Percentiles rank a stretch among this genome's conserved stretches.
Evolutionary conservation across 2,329 filamentous ascomycete genomes (phyloP).

Genomic region (Cercospora janseana): DNA sequence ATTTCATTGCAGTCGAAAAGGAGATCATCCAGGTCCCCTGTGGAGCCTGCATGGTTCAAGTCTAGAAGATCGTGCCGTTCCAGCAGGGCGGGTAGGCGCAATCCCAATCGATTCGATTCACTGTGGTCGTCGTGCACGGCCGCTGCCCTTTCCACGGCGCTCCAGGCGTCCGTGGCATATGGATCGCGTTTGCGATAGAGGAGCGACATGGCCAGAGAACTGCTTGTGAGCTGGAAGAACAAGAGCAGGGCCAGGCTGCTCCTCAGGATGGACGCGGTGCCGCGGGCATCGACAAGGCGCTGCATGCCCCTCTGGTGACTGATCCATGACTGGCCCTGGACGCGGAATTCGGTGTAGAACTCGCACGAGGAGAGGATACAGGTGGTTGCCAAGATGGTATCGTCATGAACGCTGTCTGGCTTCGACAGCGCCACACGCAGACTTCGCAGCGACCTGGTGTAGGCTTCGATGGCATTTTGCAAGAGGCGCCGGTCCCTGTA

Average conservation of each 20-base stretch:
- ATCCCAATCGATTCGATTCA: conserved; percentile 21
- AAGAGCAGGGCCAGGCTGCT: conserved; percentile 29
- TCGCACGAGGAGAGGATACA: conserved; percentile 30
- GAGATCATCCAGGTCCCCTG: conserved; percentile 20
- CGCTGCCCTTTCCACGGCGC: conserved; percentile 9
- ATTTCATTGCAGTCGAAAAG: conserved; percentile 25
- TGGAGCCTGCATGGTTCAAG: background rate
- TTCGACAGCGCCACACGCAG: conserved; percentile 17
- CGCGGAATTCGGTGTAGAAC: conserved; percentile 32
- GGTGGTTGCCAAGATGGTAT: conserved; percentile 30
- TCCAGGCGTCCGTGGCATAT: conserved; percentile 29
- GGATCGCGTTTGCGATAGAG: conserved; percentile 27
- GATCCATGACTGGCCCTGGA: conserved; percentile 28
- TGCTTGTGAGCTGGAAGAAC: conserved; percentile 28
- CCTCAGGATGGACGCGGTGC: conserved; percentile 24
- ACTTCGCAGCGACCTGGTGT: conserved; percentile 27
- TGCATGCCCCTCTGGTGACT: conserved; percentile 30
- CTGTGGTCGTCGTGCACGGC: conserved; percentile 12
- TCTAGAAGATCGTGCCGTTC: conserved; percentile 26
- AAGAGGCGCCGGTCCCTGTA: conserved; percentile 27
- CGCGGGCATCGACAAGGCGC: conserved; percentile 29
- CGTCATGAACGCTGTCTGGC: conserved; percentile 24
- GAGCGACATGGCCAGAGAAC: conserved; percentile 27
- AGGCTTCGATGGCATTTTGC: conserved; percentile 24
- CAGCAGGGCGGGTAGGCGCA: conserved; percentile 23